phyloP scores from a whole-genome alignment of 2,329 filamentous ascomycete genomes.

The Colletotrichum sojae region DNA sequence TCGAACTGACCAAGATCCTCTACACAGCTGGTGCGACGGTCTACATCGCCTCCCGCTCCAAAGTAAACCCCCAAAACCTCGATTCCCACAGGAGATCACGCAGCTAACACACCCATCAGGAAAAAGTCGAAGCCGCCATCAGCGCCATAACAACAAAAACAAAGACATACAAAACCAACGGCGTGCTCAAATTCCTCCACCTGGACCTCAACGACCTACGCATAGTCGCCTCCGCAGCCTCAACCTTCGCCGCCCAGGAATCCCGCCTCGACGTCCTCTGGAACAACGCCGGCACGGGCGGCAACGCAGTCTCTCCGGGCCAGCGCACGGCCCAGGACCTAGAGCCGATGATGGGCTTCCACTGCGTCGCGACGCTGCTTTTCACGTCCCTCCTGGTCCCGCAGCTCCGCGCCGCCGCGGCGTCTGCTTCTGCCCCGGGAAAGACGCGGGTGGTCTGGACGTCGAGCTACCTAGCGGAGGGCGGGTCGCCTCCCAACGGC shows the following conservation, averaged over 20 bases:
- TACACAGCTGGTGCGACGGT: slow-evolving; percentile 66
- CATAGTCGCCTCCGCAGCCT: slow-evolving; percentile 54
- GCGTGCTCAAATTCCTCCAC: slow-evolving; percentile 50
- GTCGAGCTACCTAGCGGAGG: slow-evolving; percentile 48
- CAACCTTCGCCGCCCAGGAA: slow-evolving; percentile 54
- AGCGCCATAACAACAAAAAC: not conserved
- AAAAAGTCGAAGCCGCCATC: not conserved
- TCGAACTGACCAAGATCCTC: slow-evolving; percentile 66
- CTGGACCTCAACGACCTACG: slow-evolving; percentile 59
- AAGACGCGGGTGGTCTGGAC: slow-evolving; percentile 51
- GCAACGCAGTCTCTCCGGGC: slow-evolving; percentile 37
- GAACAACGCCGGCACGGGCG: slow-evolving; percentile 55
- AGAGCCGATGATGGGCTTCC: slow-evolving; percentile 51
- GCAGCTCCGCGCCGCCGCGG: slow-evolving; percentile 49
- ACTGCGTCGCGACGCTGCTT: slow-evolving; percentile 52
- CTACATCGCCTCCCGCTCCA: slow-evolving; percentile 64
- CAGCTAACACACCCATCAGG: not conserved
- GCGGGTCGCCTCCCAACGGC: slow-evolving; percentile 45
- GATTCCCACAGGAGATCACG: accelerated
- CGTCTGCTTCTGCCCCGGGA: slow-evolving; percentile 36
- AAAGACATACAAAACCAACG: not conserved
- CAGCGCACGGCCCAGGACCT: slow-evolving; percentile 49
- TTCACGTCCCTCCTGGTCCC: slow-evolving; percentile 53
- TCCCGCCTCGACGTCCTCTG: slow-evolving; percentile 58
- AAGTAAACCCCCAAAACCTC: slow-evolving; percentile 34